phyloP scores from a whole-genome alignment of 2,329 filamentous ascomycete species.

The Bimuria novae-zelandiae region DNA sequence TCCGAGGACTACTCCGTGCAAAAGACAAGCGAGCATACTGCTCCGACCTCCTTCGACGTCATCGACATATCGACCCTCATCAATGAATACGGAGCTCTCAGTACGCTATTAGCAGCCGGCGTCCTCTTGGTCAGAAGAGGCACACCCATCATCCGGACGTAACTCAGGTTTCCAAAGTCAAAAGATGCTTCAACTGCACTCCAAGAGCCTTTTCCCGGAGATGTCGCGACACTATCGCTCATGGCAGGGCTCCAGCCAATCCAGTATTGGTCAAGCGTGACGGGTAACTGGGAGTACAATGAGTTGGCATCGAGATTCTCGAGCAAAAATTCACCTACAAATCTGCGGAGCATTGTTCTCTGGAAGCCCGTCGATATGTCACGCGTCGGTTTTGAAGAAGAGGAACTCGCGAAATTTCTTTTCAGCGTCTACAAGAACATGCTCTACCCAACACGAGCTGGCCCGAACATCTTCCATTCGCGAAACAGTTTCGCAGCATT shows the following conservation, averaged over 20 bases:
- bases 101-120: slow-evolving; percentile 51
- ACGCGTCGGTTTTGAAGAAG: neutral
- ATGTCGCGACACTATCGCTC: slow-evolving; percentile 54
- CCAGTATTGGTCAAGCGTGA: slow-evolving; percentile 20
- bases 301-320: slow-evolving; percentile 35
- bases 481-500: no score
- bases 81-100: slow-evolving; percentile 52
- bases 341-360: slow-evolving; percentile 44
- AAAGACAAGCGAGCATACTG: slow-evolving; percentile 19
- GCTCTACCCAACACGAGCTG: neutral
- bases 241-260: slow-evolving; percentile 54
- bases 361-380: slow-evolving; percentile 8
- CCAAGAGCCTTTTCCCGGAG: slow-evolving; percentile 52
- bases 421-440: neutral
- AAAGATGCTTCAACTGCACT: slow-evolving; percentile 41
- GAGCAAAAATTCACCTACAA: neutral
- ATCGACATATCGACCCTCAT: slow-evolving; percentile 61
- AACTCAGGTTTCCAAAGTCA: slow-evolving; percentile 47
- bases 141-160: slow-evolving; percentile 46
- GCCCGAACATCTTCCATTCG: no score
- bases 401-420: neutral
- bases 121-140: slow-evolving; percentile 52
- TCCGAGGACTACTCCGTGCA: slow-evolving; percentile 44
- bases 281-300: slow-evolving; percentile 7
- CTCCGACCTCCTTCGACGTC: slow-evolving; percentile 56